Conservation (phyloP, 75 land plant genomes). For the Selaginella tamariscina region DNA sequence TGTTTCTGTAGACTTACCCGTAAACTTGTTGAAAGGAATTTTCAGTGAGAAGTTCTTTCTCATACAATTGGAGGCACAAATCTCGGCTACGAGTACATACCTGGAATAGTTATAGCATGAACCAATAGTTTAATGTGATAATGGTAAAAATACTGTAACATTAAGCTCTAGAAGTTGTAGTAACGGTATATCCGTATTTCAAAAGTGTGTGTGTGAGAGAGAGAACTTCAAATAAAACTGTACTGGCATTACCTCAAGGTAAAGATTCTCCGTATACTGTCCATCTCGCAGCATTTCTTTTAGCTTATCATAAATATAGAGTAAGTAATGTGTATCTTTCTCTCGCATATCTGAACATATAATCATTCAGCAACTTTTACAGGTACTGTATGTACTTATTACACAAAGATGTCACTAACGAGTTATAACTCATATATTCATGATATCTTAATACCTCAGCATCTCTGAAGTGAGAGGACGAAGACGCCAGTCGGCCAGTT, state of each 20-base stretch:
- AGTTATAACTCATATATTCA: not conserved
- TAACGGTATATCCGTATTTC: not conserved
- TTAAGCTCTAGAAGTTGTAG: not conserved
- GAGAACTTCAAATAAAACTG: not conserved
- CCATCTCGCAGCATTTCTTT: conserved; percentile 30
- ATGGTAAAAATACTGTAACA: not conserved
- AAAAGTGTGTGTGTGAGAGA: not conserved
- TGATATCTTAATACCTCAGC: conserved; percentile 61
- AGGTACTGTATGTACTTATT: not conserved
- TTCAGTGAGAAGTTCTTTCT: conserved; percentile 76
- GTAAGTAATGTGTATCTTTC: conserved; percentile 91
- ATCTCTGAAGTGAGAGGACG: conserved; percentile 79
- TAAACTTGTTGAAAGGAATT: conserved; percentile 63
- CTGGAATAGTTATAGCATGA: conserved; percentile 23
- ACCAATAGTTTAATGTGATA: not conserved
- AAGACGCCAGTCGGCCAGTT: conserved; percentile 95
- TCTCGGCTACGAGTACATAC: conserved; percentile 75
- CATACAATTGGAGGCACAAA: conserved; percentile 72
- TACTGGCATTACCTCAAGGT: conserved; percentile 32
- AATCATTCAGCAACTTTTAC: not conserved
- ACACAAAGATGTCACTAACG: not conserved
- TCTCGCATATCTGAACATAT: conserved; percentile 62
- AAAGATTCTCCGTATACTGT: conserved; percentile 26
- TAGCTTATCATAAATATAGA: conserved; percentile 68
- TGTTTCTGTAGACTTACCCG: conserved; percentile 38